Evolutionary conservation across 2,329 filamentous ascomycete species (phyloP).

Genomic region (Moelleriella libera): DNA sequence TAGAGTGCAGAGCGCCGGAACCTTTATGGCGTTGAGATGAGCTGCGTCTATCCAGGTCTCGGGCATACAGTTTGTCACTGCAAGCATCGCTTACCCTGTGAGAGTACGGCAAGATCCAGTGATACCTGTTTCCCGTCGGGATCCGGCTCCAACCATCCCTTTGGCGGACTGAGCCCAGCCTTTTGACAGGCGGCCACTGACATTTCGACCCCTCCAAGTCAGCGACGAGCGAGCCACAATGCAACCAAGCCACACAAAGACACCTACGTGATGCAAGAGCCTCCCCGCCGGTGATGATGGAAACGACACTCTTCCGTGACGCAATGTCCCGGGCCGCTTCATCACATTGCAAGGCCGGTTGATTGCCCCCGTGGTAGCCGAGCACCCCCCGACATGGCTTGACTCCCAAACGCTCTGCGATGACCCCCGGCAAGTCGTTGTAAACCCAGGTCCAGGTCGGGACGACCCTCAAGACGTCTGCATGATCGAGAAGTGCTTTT

Average conservation of each 20-base stretch:
- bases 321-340: constrained; percentile 45
- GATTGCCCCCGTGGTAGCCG: constrained; percentile 48
- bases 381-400: constrained; percentile 31
- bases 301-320: constrained; percentile 36
- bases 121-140: constrained; percentile 29
- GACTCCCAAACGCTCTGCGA: constrained; percentile 34
- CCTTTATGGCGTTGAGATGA: constrained; percentile 19
- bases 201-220: too few relatives aligned
- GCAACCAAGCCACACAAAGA: not conserved
- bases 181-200: constrained; percentile 19
- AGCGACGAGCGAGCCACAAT: constrained; percentile 1
- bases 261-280: constrained; percentile 41
- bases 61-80: not conserved
- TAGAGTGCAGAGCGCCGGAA: constrained; percentile 38
- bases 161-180: constrained; percentile 28
- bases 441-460: constrained; percentile 55
- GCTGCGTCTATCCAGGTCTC: not conserved
- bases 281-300: constrained; percentile 49
- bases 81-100: constrained; percentile 10
- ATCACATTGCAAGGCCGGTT: constrained; percentile 48
- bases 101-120: constrained; percentile 29
- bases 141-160: constrained; percentile 40
- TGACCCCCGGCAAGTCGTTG: constrained; percentile 37
- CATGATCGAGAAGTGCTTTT: constrained; percentile 9
- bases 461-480: constrained; percentile 47